Percentiles rank a stretch among this genome's conserved stretches.
These are phyloP conservation scores for Linnemannia exigua DNA, from an alignment of 192 early-diverging fungal genomes.

Conservation along the genomic window DNA sequence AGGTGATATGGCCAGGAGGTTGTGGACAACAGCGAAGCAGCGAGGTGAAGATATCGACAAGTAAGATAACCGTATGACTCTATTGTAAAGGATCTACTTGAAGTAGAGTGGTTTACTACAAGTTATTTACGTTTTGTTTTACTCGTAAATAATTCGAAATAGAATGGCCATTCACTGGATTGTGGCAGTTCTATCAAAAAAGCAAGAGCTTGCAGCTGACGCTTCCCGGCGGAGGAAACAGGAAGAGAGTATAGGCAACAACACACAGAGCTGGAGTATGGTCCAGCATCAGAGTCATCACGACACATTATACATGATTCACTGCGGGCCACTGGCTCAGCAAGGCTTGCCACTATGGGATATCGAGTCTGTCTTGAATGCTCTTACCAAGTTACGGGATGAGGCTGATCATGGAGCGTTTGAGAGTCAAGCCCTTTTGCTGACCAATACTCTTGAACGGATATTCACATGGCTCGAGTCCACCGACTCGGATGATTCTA, in stretches of 20 bases:
- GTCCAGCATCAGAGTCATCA: slow-evolving; percentile 5
- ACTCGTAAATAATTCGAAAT: background rate
- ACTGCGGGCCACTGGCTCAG: slow-evolving; percentile 40
- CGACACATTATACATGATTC: slow-evolving; percentile 35
- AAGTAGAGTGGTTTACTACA: background rate
- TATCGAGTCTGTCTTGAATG: slow-evolving; percentile 35
- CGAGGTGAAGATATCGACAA: slow-evolving; percentile 32
- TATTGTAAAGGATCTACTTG: background rate
- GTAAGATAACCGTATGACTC: background rate
- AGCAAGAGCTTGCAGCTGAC: slow-evolving; percentile 21
- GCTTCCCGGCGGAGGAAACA: background rate
- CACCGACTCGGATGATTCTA: slow-evolving; percentile 7
- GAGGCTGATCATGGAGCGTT: slow-evolving; percentile 11
- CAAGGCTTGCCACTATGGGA: slow-evolving; percentile 24
- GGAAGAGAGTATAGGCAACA: background rate
- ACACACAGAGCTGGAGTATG: background rate
- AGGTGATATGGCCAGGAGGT: slow-evolving; percentile 29
- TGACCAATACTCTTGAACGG: slow-evolving; percentile 46
- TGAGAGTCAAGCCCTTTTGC: slow-evolving; percentile 37
- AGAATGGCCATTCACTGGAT: slow-evolving; percentile 41
- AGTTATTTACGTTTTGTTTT: background rate
- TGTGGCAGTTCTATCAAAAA: slow-evolving; percentile 12
- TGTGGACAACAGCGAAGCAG: slow-evolving; percentile 36
- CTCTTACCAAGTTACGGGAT: slow-evolving; percentile 28
- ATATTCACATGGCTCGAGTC: slow-evolving; percentile 46